Evolutionary conservation across 2,329 filamentous ascomycete species (phyloP), one percentile per base, ranked within the genome.

Genomic region (Sarocladium strictum): DNA sequence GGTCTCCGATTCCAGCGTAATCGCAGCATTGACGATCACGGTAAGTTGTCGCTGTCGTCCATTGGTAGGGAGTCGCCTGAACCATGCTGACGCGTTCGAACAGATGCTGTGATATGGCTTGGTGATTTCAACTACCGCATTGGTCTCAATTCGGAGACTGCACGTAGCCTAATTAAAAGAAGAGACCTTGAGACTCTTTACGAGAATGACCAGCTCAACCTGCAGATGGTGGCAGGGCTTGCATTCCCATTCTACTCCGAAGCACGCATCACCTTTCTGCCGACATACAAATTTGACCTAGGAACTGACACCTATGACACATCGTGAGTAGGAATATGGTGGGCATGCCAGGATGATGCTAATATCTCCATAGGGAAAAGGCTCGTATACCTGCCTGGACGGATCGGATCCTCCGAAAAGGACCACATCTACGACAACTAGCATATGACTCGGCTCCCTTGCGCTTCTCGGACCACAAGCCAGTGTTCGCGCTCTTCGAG

Each of bases 101-200:
- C 43, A 79, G 83, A 86, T 61, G 80, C 89, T 21, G 86, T 97
- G 33, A 86, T 97, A 53, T 99, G 94, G 93, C 80, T 97, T 40
- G 94, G 94, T 4, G 94, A 99, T 69, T 99, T 99, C 76, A 99
- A 99, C 67, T 99, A 99, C 70, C 87, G 94, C 17, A 96, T 99
- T 62, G 93, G 92, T 1, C 77, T 97, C 55, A 80, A 79, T 43
- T 84, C 90, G 59, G 90, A 96, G 37, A 85, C 80, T 57, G 89
- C 90, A 7, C 86, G 89, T 60, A 80, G 85, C 29, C 74, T 96
- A 10, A 83, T 96, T 54, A 81, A 86, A 62, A 78, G 81, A 54
- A 76, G 81, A 24, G 87, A 97, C 63, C 76, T 96, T 11, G 88
- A 87, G 55, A 85, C 79, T 17, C 72, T 97, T 51, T 95, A 96